phyloP scores from a whole-genome alignment of 768 basidiomycete genomes.

The Pleurotus cornucopiae region DNA sequence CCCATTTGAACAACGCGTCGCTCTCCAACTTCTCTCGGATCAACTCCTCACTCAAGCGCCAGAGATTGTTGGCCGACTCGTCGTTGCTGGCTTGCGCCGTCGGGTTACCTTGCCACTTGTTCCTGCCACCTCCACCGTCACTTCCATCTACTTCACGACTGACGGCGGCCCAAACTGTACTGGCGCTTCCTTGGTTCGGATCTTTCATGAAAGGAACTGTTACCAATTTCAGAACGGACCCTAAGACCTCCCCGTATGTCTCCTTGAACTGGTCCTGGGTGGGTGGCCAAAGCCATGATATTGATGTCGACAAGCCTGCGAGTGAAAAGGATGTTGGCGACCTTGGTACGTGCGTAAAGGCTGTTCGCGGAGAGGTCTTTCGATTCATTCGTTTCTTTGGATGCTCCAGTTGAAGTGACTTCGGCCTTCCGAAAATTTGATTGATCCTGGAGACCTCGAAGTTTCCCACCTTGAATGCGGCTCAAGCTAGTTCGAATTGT shows the following conservation, averaged over 20 bases:
- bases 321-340: conserved; percentile 1
- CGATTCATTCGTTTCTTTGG: conserved; percentile 4
- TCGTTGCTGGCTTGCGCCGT: background rate
- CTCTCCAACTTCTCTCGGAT: background rate
- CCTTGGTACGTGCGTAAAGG: background rate
- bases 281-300: background rate
- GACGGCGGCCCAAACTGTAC: conserved; percentile 4
- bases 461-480: background rate
- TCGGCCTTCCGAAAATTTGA: background rate
- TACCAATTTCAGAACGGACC: background rate
- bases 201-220: background rate
- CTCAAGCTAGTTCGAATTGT: background rate
- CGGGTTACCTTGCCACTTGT: conserved; percentile 1
- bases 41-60: background rate
- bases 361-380: background rate
- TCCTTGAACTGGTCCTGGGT: conserved; percentile 5
- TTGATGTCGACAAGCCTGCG: background rate
- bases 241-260: background rate
- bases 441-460: background rate
- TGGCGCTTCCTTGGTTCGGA: conserved; percentile 1
- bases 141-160: background rate
- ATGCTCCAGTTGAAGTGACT: background rate
- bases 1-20: background rate
- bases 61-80: background rate
- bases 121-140: background rate